Base-by-base conservation (phyloP, 768 basidiomycete genomes). In the Xerocomellus chrysenteron region DNA sequence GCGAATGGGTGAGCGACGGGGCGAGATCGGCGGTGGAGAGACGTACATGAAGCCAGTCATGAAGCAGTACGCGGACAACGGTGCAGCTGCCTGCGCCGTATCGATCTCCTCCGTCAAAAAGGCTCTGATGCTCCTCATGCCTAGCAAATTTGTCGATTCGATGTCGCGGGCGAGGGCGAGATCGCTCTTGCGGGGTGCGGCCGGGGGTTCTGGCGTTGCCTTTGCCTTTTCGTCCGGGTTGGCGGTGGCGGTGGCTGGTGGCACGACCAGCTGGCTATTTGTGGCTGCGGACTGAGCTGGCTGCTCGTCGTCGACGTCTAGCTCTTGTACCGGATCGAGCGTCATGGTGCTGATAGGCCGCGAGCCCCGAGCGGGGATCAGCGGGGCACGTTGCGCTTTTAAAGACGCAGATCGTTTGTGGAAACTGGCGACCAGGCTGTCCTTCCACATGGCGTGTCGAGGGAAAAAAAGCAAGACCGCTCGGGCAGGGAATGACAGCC, bases 1-100 rank as follows among this genome's bases (percentile, higher is more conserved):
- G n/a, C 16, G 40, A 5, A 13, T 26, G 11, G 14, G 41, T 57
- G 14, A 56, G 58, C 3, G 11, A 43, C 33, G 13, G 1, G 48
- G 52, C 45, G 32, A 42, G 42, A 19, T n/a, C 28, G 39, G 9
- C 9, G 17, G 48, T 2, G 35, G 9, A 21, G 21, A 10, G 13
- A 75, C 86, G 61, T 56, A 88, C 88, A 88, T 83, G 73, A 82
- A 87, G 10, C 88, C 88, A 4, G 87, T 89, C 87, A 90, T 89
- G 70, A 88, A 88, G 66, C 85, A 88, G 66, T 82, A 90, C 1
- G 80, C 82, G 2, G 83, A 76, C 60, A 89, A 69, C 3, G 84
- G 86, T 4, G 76, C 74, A 0, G 81, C 79, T 0, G 80, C 78
- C 40, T 60, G 63, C 16, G 59, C 33, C 12, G 56, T 56, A 30